A percentile compares a stretch with the other conserved stretches of the same genome.
phyloP scores from a whole-genome alignment of 2,329 filamentous ascomycete genomes.

The Alternaria brassicae region DNA sequence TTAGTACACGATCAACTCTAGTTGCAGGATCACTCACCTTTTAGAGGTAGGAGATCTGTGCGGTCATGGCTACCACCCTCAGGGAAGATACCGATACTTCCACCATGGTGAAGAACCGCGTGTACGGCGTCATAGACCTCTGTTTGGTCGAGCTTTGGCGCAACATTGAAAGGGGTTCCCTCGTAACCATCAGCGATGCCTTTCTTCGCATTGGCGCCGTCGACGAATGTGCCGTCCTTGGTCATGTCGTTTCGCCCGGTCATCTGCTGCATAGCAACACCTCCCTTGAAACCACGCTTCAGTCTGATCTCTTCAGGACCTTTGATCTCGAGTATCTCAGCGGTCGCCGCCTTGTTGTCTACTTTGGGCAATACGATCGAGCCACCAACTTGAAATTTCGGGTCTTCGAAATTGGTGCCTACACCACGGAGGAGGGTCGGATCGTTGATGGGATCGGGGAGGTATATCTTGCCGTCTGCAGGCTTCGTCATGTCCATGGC shows the following conservation, averaged over 20 bases:
- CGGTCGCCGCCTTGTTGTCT: conserved; percentile 80
- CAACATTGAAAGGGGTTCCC: conserved; percentile 84
- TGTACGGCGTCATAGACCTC: conserved; percentile 95
- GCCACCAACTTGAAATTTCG: conserved; percentile 64
- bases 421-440: conserved; percentile 81
- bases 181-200: conserved; percentile 65
- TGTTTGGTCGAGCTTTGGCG: conserved; percentile 92
- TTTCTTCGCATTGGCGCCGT: conserved; percentile 60
- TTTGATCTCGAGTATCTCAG: conserved; percentile 82
- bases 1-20: conserved; percentile 21
- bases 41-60: conserved; percentile 87
- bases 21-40: conserved; percentile 51
- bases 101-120: conserved; percentile 77
- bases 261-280: conserved; percentile 77
- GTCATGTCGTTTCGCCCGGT: conserved; percentile 79
- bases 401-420: conserved; percentile 80
- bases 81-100: conserved; percentile 95
- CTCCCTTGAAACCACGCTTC: conserved; percentile 86
- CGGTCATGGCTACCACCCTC: conserved; percentile 96
- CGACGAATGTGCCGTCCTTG: conserved; percentile 68
- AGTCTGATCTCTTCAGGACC: conserved; percentile 81
- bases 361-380: conserved; percentile 86
- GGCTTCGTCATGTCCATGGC: conserved; percentile 88
- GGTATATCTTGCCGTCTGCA: conserved; percentile 79
- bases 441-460: conserved; percentile 85